A percentile compares a stretch with the other conserved stretches of the same genome.
Evolutionary conservation across 768 basidiomycete genomes (phyloP).

Genomic region (Rhodotorula sphaerocarpa): DNA sequence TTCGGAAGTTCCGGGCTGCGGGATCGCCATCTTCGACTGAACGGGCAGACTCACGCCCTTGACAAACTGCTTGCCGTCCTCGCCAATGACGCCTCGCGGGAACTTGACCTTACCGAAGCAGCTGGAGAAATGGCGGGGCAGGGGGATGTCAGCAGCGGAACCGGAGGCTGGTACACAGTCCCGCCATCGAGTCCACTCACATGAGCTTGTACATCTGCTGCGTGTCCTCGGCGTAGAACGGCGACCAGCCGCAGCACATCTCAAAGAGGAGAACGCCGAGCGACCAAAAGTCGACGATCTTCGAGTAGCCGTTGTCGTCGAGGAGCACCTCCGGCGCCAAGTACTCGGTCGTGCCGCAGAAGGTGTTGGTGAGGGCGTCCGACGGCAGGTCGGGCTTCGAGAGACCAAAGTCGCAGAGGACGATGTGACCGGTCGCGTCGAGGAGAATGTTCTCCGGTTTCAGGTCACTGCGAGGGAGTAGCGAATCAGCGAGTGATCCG

Average conservation of each 20-base stretch:
- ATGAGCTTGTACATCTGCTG: constrained; percentile 95
- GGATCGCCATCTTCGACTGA: not conserved
- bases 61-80: constrained; percentile 98
- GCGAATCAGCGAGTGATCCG: not conserved
- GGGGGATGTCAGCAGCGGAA: not conserved
- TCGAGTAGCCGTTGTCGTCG: constrained; percentile 95
- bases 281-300: constrained; percentile 95
- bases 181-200: constrained; percentile 12
- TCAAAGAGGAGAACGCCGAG: constrained; percentile 92
- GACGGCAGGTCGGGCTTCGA: constrained; percentile 90
- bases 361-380: constrained; percentile 96
- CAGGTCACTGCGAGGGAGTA: constrained; percentile 62
- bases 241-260: constrained; percentile 99
- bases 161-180: too few species aligned
- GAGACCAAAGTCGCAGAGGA: constrained; percentile 94
- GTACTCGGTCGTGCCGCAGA: constrained; percentile 97
- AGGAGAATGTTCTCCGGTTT: constrained; percentile 98
- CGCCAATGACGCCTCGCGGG: constrained; percentile 90
- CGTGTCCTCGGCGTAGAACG: constrained; percentile 97
- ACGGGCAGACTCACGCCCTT: constrained; percentile 70
- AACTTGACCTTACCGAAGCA: constrained; percentile 99
- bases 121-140: constrained; percentile 48
- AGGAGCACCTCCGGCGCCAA: constrained; percentile 97
- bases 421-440: constrained; percentile 96
- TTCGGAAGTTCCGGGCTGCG: not conserved